These are phyloP conservation scores for Quercus mongolica DNA, from an alignment of 306 rosid genomes.

Conservation along the genomic window DNA sequence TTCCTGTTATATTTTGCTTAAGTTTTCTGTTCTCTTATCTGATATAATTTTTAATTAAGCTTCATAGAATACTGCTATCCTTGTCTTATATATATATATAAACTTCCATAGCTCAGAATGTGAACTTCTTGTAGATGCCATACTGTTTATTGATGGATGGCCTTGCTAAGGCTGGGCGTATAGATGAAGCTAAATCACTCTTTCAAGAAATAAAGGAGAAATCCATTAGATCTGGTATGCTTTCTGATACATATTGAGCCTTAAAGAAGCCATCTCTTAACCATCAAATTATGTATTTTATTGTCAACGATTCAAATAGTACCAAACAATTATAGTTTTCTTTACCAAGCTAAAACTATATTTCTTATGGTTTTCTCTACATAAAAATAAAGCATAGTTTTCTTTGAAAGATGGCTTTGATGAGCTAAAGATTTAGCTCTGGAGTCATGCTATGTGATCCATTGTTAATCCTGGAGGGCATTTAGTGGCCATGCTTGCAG, in stretches of 20 bases:
- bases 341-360: background rate
- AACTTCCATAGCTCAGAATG: background rate
- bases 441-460: background rate
- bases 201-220: constrained; percentile 67
- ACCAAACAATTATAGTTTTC: background rate
- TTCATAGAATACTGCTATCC: background rate
- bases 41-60: background rate
- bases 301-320: constrained; percentile 5
- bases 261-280: constrained; percentile 12
- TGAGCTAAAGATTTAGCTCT: background rate
- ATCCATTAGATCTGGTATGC: constrained; percentile 59
- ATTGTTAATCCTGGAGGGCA: background rate
- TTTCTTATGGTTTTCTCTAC: background rate
- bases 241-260: constrained; percentile 21
- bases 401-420: background rate
- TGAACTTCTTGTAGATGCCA: constrained; percentile 61
- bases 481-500: background rate
- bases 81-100: background rate
- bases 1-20: background rate
- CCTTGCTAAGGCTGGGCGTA: constrained; percentile 67
- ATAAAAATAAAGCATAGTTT: background rate
- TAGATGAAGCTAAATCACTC: constrained; percentile 67
- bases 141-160: constrained; percentile 84
- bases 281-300: background rate
- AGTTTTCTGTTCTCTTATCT: background rate